A percentile compares a stretch with the other conserved stretches of the same genome.
Conservation (phyloP, 1,284 basidiomycete genomes). For the Heterobasidion irregulare region DNA sequence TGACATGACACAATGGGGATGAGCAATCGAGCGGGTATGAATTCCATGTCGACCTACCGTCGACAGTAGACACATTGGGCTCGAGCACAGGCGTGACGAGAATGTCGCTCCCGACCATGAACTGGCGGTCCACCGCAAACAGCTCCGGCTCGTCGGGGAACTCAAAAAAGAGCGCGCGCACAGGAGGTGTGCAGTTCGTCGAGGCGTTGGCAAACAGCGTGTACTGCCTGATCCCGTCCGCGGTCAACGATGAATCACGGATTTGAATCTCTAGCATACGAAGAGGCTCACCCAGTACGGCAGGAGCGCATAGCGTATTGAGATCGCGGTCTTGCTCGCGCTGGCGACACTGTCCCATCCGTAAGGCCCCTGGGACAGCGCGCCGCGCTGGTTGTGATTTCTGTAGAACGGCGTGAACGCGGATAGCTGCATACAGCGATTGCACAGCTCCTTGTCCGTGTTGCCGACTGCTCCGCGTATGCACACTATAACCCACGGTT, state of each 20-base stretch:
- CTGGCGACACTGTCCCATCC: slow-evolving; percentile 69
- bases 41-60: slow-evolving; percentile 26
- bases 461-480: slow-evolving; percentile 39
- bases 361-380: slow-evolving; percentile 66
- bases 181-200: slow-evolving; percentile 52
- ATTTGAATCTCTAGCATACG: background rate
- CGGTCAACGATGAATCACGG: slow-evolving; percentile 1
- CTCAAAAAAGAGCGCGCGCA: slow-evolving; percentile 71
- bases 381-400: slow-evolving; percentile 57
- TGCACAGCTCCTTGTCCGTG: slow-evolving; percentile 75
- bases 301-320: slow-evolving; percentile 56
- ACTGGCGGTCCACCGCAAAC: slow-evolving; percentile 60
- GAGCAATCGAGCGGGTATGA: background rate
- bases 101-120: slow-evolving; percentile 60
- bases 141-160: slow-evolving; percentile 64
- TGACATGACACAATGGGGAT: slow-evolving; percentile 12
- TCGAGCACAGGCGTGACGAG: slow-evolving; percentile 68
- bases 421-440: slow-evolving; percentile 74
- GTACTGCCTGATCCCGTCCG: slow-evolving; percentile 32
- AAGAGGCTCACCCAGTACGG: slow-evolving; percentile 59
- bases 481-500: background rate
- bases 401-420: slow-evolving; percentile 72
- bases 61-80: slow-evolving; percentile 47
- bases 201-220: slow-evolving; percentile 70
- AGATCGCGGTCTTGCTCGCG: slow-evolving; percentile 65